Evolutionary conservation across 345 rosid genomes (phyloP), one percentile per base, ranked within the genome.

Genomic region (Aquilaria sinensis): DNA sequence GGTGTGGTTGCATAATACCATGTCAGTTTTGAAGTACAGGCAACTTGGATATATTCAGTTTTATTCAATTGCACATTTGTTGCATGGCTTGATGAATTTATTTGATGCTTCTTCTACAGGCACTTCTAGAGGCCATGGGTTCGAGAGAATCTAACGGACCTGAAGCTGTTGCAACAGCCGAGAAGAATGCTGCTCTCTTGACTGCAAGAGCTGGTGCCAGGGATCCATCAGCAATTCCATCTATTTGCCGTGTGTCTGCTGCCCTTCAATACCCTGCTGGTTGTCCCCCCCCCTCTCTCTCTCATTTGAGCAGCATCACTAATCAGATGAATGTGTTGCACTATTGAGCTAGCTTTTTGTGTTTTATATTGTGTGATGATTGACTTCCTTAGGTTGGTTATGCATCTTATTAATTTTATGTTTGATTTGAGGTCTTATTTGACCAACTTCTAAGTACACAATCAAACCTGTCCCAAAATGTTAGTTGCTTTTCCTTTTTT

Each of bases 201-300:
- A 95, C 96, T 31, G 96, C 97, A 68, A 87, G 97, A 82, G 99
- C 97, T 69, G 99, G 99, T 74, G 87, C 96, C 64, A 80, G 96
- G 74, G 99, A 91, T 81, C 97, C 99, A 64, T 95, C 99, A 54
- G 97, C 97, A 51, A 80, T 95, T 72, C 99, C 97, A 60, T 95
- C 99, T 57, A 84, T 95, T 73, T 95, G 97, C 48, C 96, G 98
- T 64, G 72, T 95, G 66, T 84, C 97, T 67, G 96, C 97, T 58
- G 93, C 96, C 60, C 90, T 95, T 72, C 99, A 89, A 53, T 95
- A 91, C 70, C 96, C 96, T 67, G 81, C 96, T 59, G 97, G 99
- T 86, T 52, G 72, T 23, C 23, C 0, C 23, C 23, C 23, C 23
- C 23, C 23, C 54, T 72, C 84, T 68, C 72, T 32, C 43, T 32